phyloP scores from a whole-genome alignment of 2,329 filamentous ascomycete species.

The Drechslerella dactyloides region DNA sequence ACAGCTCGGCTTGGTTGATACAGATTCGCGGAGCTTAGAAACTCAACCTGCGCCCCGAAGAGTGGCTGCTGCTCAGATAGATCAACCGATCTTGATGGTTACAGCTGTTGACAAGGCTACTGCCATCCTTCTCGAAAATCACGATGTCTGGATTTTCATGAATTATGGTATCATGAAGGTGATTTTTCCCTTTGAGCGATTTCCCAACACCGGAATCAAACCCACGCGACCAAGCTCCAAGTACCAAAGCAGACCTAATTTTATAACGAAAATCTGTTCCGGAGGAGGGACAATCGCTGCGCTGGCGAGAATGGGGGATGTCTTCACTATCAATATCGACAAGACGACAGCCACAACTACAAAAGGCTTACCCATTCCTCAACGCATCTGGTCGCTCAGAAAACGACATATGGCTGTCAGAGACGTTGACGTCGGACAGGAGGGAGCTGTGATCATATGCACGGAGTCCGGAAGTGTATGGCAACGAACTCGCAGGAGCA shows the following conservation, averaged over 20 bases:
- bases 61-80: conserved; percentile 77
- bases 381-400: conserved; percentile 85
- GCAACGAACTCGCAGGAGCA: conserved; percentile 81
- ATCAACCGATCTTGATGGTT: conserved; percentile 74
- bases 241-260: conserved; percentile 63
- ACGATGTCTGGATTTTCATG: conserved; percentile 90
- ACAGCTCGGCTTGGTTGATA: conserved; percentile 91
- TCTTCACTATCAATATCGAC: conserved; percentile 82
- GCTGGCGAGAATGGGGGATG: conserved; percentile 79
- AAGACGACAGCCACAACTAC: conserved; percentile 49
- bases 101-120: conserved; percentile 91
- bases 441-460: conserved; percentile 92
- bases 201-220: conserved; percentile 59
- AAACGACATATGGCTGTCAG: conserved; percentile 83
- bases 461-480: conserved; percentile 92
- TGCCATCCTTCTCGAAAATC: conserved; percentile 80
- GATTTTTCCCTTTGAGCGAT: conserved; percentile 75
- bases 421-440: conserved; percentile 86
- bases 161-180: conserved; percentile 95
- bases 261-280: conserved; percentile 77
- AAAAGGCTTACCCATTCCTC: conserved; percentile 78
- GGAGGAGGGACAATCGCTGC: conserved; percentile 93
- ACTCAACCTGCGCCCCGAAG: conserved; percentile 81
- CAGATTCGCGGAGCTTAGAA: conserved; percentile 84
- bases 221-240: conserved; percentile 34